Evolutionary conservation across 2,329 filamentous ascomycete species (phyloP).

Genomic region (Cercospora zeina): DNA sequence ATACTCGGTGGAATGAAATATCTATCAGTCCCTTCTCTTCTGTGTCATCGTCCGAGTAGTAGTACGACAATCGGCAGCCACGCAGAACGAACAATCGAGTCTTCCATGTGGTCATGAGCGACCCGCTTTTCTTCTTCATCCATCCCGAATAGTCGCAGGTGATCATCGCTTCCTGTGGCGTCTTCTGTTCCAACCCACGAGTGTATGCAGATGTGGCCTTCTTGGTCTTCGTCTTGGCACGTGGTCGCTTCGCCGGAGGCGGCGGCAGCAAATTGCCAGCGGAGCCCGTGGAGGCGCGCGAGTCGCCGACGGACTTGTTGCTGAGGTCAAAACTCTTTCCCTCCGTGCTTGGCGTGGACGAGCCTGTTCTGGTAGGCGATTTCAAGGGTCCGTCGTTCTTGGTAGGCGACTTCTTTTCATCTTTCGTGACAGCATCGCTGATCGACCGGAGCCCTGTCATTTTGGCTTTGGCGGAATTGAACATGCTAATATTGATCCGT

Average conservation of each 20-base stretch:
- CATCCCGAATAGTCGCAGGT: constrained; percentile 92
- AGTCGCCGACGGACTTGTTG: constrained; percentile 40
- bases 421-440: constrained; percentile 67
- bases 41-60: constrained; percentile 88
- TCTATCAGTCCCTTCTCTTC: constrained; percentile 96
- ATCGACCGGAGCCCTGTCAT: constrained; percentile 76
- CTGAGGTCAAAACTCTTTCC: constrained; percentile 43
- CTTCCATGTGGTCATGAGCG: constrained; percentile 97
- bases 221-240: constrained; percentile 58
- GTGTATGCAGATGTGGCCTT: constrained; percentile 94
- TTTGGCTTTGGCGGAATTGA: constrained; percentile 43
- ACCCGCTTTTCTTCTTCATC: constrained; percentile 99
- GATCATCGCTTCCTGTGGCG: constrained; percentile 78
- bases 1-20: constrained; percentile 95
- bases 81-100: constrained; percentile 92
- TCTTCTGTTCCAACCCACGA: constrained; percentile 77
- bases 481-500: constrained; percentile 41
- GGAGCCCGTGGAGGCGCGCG: constrained; percentile 48
- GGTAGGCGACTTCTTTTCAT: constrained; percentile 47
- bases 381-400: constrained; percentile 46
- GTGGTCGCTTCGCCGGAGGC: constrained; percentile 31
- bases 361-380: constrained; percentile 75
- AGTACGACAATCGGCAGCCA: constrained; percentile 88
- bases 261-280: constrained; percentile 42
- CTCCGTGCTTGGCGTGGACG: constrained; percentile 64